A percentile compares a stretch with the other conserved stretches of the same genome.
phyloP scores from a whole-genome alignment of 306 rosid species.

The Rosa lucieae region DNA sequence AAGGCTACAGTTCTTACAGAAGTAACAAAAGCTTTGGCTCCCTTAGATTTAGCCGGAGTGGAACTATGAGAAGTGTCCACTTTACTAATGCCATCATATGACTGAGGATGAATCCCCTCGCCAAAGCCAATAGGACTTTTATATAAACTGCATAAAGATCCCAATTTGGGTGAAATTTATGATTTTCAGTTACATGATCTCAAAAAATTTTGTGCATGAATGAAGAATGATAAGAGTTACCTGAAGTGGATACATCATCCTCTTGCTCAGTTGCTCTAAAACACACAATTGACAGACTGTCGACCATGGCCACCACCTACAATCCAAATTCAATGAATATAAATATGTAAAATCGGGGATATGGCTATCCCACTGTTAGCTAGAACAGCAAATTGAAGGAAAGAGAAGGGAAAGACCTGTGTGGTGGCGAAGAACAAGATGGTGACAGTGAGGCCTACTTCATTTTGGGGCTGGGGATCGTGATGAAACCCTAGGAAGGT shows the following conservation, averaged over 20 bases:
- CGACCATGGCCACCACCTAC: constrained; percentile 45
- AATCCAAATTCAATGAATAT: constrained; percentile 18
- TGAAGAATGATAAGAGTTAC: constrained; percentile 29
- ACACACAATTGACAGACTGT: constrained; percentile 35
- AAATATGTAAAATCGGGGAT: neutral
- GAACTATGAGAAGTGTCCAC: constrained; percentile 24
- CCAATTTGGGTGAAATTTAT: neutral
- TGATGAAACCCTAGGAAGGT: constrained; percentile 30
- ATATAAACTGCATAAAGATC: neutral
- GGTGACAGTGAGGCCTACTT: constrained; percentile 25
- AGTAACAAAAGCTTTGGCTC: constrained; percentile 42
- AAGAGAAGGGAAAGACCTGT: constrained; percentile 35
- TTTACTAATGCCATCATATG: constrained; percentile 32
- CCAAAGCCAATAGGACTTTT: constrained; percentile 16
- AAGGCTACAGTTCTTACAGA: constrained; percentile 71
- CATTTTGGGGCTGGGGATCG: constrained; percentile 39
- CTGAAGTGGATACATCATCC: constrained; percentile 47
- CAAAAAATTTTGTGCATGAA: neutral
- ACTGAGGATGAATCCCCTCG: constrained; percentile 40
- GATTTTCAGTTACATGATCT: neutral
- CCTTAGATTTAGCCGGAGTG: constrained; percentile 32
- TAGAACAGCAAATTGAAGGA: neutral
- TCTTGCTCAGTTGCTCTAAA: constrained; percentile 51
- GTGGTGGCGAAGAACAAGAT: constrained; percentile 30
- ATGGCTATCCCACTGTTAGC: neutral